phyloP scores from a whole-genome alignment of 192 early-diverging fungal species.

The Funneliformis mosseae region DNA sequence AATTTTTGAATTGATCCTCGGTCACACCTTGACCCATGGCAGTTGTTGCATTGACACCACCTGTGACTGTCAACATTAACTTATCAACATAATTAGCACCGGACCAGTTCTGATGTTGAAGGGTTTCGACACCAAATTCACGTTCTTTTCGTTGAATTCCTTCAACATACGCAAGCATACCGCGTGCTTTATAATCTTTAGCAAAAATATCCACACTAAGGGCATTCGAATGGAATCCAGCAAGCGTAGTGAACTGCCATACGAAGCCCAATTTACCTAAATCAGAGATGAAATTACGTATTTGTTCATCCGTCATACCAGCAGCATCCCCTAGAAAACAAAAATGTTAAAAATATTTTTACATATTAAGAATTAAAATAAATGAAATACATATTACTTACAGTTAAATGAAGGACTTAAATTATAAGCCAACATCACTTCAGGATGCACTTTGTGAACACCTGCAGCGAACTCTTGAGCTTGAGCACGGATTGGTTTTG shows the following conservation, averaged over 20 bases:
- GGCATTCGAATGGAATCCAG: conserved; percentile 92
- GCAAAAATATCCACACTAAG: conserved; percentile 82
- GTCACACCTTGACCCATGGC: conserved; percentile 95
- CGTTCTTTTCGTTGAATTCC: conserved; percentile 94
- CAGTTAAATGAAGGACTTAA: conserved; percentile 98
- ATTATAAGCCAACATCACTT: conserved; percentile 94
- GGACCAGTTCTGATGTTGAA: conserved; percentile 94
- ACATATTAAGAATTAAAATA: too few relatives aligned
- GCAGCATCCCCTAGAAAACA: conserved; percentile 60
- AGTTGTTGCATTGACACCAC: conserved; percentile 91
- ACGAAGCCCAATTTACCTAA: conserved; percentile 91
- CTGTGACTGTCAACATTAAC: conserved; percentile 89
- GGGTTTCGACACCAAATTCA: conserved; percentile 83
- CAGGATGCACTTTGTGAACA: conserved; percentile 76
- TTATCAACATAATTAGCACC: conserved; percentile 89
- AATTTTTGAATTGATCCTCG: conserved; percentile 74
- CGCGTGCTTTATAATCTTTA: conserved; percentile 78
- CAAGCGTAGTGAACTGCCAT: conserved; percentile 98
- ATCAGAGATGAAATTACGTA: conserved; percentile 78
- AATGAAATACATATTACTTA: background rate
- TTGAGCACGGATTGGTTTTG: conserved; percentile 89
- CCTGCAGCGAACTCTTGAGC: conserved; percentile 86
- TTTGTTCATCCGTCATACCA: conserved; percentile 89
- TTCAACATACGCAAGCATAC: conserved; percentile 94
- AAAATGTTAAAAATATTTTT: conserved; percentile 14